phyloP scores from a whole-genome alignment of 768 basidiomycete species.

The Baorangia bicolor region DNA sequence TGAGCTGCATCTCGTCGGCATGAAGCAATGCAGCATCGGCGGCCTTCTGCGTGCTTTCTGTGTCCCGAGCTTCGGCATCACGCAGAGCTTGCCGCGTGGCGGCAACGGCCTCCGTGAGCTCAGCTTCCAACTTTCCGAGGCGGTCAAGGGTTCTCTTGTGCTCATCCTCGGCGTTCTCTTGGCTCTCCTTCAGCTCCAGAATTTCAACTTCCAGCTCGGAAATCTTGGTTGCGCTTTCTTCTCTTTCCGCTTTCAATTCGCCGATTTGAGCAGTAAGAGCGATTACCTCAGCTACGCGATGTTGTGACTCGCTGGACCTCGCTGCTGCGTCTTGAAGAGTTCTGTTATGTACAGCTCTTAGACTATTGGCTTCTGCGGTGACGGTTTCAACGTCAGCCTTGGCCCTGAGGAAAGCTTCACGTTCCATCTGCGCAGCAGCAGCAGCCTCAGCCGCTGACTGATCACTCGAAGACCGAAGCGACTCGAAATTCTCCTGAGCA shows the following conservation, averaged over 20 bases:
- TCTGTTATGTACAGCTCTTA: conserved; percentile 50
- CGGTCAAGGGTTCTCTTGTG: conserved; percentile 44
- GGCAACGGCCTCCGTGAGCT: conserved; percentile 48
- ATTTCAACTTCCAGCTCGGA: conserved; percentile 83
- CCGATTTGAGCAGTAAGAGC: conserved; percentile 49
- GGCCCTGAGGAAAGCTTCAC: conserved; percentile 61
- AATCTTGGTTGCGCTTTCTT: conserved; percentile 66
- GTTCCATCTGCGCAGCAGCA: conserved; percentile 58
- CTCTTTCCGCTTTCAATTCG: conserved; percentile 60
- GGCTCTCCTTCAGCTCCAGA: conserved; percentile 69
- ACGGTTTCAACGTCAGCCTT: conserved; percentile 60
- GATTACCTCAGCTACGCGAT: conserved; percentile 42
- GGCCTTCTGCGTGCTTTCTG: conserved; percentile 39
- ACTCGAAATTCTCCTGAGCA: conserved; percentile 53
- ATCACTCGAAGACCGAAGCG: conserved; percentile 46
- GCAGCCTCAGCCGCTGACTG: conserved; percentile 42
- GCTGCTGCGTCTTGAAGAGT: conserved; percentile 47
- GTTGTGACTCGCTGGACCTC: conserved; percentile 48
- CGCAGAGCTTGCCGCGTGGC: conserved; percentile 49
- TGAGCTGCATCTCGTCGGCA: conserved; percentile 44
- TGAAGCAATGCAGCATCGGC: conserved; percentile 45
- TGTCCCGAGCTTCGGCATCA: conserved; percentile 47
- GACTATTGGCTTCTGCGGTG: conserved; percentile 47
- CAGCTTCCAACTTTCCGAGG: conserved; percentile 52
- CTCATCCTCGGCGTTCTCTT: conserved; percentile 63